Evolutionary conservation across 2,329 filamentous ascomycete species (phyloP), one percentile per base, ranked within the genome.

Genomic region (Diplodia mutila): DNA sequence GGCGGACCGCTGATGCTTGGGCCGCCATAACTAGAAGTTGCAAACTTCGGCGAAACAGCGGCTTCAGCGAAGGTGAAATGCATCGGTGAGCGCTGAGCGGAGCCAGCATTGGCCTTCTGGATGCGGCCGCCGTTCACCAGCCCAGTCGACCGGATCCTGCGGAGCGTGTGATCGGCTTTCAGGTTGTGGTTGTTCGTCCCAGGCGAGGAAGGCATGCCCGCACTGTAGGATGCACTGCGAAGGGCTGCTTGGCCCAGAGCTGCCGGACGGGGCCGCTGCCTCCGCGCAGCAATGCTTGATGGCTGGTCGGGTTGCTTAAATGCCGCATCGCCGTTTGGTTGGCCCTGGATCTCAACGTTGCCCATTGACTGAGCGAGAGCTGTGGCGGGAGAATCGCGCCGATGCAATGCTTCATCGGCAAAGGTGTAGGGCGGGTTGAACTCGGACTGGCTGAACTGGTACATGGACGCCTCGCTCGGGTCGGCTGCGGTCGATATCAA

Each of bases 21-120:
- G n/a, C 73, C 72, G 51, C 76, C 78, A 23, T 77, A 78, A 4
- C 75, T 73, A 1, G 77, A 79, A 37, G 77, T 75, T 2, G 76
- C 73, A 61, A 81, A 80, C 63, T 81, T 82, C 14, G 82, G 81
- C 14, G 80, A 83, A n/a, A 79, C 78, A 68, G 81, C 80, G 67
- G 81, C 79, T n/a, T 84, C 81, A 5, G 79, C 76, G 69, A 84
- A 84, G 39, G 77, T 81, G 65, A 78, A 76, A 39, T 77, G 75
- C 73, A 84, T 76, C 25, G 83, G 83, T 23, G 83, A 85, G 14
- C 82, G 79, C 71, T 84, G 83, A 25, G 82, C 79, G 25, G 82
- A 80, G 55, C 81, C 79, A 29, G 79, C 75, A 39, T 73, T 76
- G 1, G 78, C 75, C 69, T 85, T 85, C 69, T 83, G 81, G 27